A percentile compares a stretch with the other conserved stretches of the same genome.
These are phyloP conservation scores for Plasmodium blacklocki DNA, from an alignment of 169 alveolate genomes.

Conservation along the genomic window DNA sequence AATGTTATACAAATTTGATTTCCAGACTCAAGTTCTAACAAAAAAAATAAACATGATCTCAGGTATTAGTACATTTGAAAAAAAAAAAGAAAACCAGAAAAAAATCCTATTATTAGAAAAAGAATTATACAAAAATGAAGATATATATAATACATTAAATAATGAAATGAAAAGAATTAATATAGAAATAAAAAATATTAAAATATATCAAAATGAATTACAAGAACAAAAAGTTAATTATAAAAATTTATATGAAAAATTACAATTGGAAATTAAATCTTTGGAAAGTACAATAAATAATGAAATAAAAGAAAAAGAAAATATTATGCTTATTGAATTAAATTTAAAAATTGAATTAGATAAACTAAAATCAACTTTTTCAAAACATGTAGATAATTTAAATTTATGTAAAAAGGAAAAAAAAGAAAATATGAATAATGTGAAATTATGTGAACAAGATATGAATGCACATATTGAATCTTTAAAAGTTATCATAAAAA, in stretches of 20 bases:
- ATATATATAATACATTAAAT: slow-evolving; percentile 33
- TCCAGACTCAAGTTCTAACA: slow-evolving; percentile 67
- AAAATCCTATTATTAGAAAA: slow-evolving; percentile 50
- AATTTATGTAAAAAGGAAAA: slow-evolving; percentile 30
- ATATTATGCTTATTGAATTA: slow-evolving; percentile 50
- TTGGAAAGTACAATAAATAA: slow-evolving; percentile 28
- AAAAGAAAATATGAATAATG: slow-evolving; percentile 24
- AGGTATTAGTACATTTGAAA: slow-evolving; percentile 64
- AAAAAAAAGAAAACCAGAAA: slow-evolving; percentile 70
- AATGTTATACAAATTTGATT: slow-evolving; percentile 65
- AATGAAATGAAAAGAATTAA: slow-evolving; percentile 66
- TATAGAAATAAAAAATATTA: slow-evolving; percentile 54
- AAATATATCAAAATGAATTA: slow-evolving; percentile 28
- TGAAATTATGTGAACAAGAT: slow-evolving; percentile 62
- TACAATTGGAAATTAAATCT: slow-evolving; percentile 60
- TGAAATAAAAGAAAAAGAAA: slow-evolving; percentile 73
- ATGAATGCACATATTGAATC: slow-evolving; percentile 59
- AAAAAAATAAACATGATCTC: slow-evolving; percentile 36
- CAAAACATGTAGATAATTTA: slow-evolving; percentile 52
- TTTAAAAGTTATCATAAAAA: slow-evolving; percentile 35
- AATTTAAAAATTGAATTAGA: slow-evolving; percentile 66
- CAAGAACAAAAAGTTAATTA: slow-evolving; percentile 26
- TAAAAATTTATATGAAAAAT: slow-evolving; percentile 15
- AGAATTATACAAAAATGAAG: slow-evolving; percentile 50
- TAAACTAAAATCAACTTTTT: slow-evolving; percentile 34